These are phyloP conservation scores for Silene uniflora DNA, from an alignment of 148 eudicot species.

Conservation along the genomic window DNA sequence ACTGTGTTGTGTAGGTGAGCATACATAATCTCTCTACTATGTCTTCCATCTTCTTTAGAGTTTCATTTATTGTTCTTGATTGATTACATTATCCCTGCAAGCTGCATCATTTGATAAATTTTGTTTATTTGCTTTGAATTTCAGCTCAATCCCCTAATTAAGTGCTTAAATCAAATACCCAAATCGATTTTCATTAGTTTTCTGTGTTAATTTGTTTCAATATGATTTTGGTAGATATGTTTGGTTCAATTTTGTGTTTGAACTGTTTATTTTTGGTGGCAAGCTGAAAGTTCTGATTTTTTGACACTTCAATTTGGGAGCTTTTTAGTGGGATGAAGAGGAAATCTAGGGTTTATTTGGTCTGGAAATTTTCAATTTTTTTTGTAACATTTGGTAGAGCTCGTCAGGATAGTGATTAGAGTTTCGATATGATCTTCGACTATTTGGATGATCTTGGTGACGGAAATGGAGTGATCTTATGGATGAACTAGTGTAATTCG, in stretches of 20 bases:
- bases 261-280: neutral
- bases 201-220: neutral
- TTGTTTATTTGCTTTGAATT: neutral
- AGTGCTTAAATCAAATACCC: neutral
- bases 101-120: neutral
- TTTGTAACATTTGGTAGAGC: neutral
- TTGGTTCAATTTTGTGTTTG: neutral
- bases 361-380: neutral
- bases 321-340: neutral
- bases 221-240: neutral
- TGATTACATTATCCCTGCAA: neutral
- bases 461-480: neutral
- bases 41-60: neutral
- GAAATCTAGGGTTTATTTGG: neutral
- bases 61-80: neutral
- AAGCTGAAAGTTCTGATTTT: neutral
- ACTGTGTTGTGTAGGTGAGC: neutral
- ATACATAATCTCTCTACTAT: neutral
- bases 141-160: neutral
- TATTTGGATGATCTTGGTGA: constrained; percentile 1
- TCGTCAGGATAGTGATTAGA: neutral
- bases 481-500: neutral
- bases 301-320: neutral
- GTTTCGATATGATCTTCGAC: neutral
- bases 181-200: neutral